A percentile compares a stretch with the other conserved stretches of the same genome.
Conservation (phyloP, 306 rosid species). For the Pterocarpus santalinus region DNA sequence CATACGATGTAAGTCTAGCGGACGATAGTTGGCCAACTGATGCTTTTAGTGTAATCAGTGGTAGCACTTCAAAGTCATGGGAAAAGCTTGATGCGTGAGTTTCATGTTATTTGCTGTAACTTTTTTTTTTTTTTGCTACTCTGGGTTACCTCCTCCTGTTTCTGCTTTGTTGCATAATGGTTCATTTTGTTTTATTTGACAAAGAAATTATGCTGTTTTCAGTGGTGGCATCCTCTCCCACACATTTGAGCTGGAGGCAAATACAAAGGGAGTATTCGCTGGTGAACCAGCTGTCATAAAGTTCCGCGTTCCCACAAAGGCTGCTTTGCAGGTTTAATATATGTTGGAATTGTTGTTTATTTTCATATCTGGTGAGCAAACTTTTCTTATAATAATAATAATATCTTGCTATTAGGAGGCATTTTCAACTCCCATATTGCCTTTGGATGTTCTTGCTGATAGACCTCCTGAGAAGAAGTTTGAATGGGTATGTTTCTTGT, state of each 20-base stretch:
- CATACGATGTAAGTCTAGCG: constrained; percentile 83
- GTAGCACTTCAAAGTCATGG: constrained; percentile 87
- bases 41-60: constrained; percentile 66
- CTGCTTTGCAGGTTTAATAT: constrained; percentile 79
- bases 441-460: constrained; percentile 93
- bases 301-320: constrained; percentile 89
- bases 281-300: constrained; percentile 86
- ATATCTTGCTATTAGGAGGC: constrained; percentile 66
- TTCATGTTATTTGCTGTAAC: neutral
- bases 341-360: constrained; percentile 18
- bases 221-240: constrained; percentile 84
- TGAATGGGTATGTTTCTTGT: constrained; percentile 70
- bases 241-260: constrained; percentile 91
- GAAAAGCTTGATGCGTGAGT: constrained; percentile 98
- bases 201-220: constrained; percentile 38
- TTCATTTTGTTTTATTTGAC: constrained; percentile 10
- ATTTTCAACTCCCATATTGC: constrained; percentile 82
- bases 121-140: constrained; percentile 30
- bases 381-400: constrained; percentile 28
- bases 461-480: constrained; percentile 92
- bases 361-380: constrained; percentile 13
- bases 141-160: constrained; percentile 10
- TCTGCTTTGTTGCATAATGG: constrained; percentile 29
- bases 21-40: constrained; percentile 89
- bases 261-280: constrained; percentile 67